Evolutionary conservation across 2,329 filamentous ascomycete species (phyloP).

Genomic region (Drechmeria coniospora): DNA sequence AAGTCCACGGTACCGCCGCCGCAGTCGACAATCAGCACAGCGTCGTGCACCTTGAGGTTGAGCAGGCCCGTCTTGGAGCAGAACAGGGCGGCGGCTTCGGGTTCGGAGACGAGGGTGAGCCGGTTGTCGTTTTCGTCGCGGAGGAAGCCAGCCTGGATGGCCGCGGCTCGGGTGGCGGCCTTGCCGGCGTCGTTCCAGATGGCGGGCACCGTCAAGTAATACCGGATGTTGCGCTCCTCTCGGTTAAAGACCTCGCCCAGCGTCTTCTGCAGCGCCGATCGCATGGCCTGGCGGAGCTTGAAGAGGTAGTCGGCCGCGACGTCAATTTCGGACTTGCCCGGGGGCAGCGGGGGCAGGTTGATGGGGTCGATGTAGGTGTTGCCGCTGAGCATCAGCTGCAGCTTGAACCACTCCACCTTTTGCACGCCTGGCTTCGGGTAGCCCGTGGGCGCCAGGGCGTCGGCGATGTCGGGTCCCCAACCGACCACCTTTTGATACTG

Average conservation of each 20-base stretch:
- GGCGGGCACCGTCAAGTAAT: slow-evolving; percentile 95
- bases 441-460: slow-evolving; percentile 88
- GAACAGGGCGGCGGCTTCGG: slow-evolving; percentile 92
- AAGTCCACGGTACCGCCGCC: slow-evolving; percentile 97
- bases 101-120: slow-evolving; percentile 85
- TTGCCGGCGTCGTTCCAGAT: slow-evolving; percentile 99
- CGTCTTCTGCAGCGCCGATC: slow-evolving; percentile 87
- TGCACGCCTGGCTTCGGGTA: slow-evolving; percentile 97
- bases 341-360: slow-evolving; percentile 91
- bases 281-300: slow-evolving; percentile 94
- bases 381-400: slow-evolving; percentile 95
- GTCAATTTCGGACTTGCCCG: slow-evolving; percentile 97
- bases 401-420: slow-evolving; percentile 99
- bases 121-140: slow-evolving; percentile 96
- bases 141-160: slow-evolving; percentile 92
- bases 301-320: slow-evolving; percentile 99
- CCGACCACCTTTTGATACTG: slow-evolving; percentile 99
- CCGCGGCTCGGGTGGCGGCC: slow-evolving; percentile 85
- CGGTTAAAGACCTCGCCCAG: slow-evolving; percentile 94
- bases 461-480: slow-evolving; percentile 96
- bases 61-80: slow-evolving; percentile 93
- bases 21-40: slow-evolving; percentile 95
- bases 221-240: slow-evolving; percentile 94
- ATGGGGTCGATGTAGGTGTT: slow-evolving; percentile 99
- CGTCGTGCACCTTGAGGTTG: slow-evolving; percentile 95